phyloP scores from a whole-genome alignment of 2,329 filamentous ascomycete genomes.

The Xylariales sp. region DNA sequence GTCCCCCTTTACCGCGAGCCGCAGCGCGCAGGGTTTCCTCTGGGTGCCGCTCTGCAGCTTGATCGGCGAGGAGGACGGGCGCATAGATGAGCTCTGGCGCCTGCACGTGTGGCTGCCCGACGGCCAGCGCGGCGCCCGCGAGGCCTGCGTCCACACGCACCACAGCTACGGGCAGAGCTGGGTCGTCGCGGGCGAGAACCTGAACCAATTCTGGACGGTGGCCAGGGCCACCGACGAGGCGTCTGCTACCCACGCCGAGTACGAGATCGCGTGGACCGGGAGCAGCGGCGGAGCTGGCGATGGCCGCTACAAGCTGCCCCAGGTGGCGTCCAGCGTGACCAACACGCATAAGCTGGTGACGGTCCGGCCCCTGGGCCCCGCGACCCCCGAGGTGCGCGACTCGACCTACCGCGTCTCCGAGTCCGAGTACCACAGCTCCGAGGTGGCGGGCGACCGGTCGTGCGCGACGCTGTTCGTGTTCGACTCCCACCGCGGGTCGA shows the following conservation, averaged over 20 bases:
- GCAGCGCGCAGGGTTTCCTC: slow-evolving; percentile 29
- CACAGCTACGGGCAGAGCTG: slow-evolving; percentile 30
- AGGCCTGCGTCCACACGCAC: slow-evolving; percentile 24
- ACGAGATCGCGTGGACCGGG: slow-evolving; percentile 22
- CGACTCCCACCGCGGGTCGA: slow-evolving; percentile 26
- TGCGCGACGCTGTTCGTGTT: slow-evolving; percentile 32
- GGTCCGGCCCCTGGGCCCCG: slow-evolving; percentile 3
- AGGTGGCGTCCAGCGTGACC: slow-evolving; percentile 18
- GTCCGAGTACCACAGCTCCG: slow-evolving; percentile 21
- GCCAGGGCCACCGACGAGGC: slow-evolving; percentile 9
- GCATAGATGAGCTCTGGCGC: slow-evolving; percentile 28
- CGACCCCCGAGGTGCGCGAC: slow-evolving; percentile 8
- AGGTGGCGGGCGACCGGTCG: slow-evolving; percentile 20
- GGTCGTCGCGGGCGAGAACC: slow-evolving; percentile 28
- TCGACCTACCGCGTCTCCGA: slow-evolving; percentile 25
- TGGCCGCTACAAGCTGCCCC: slow-evolving; percentile 19
- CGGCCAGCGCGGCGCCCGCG: slow-evolving; percentile 20
- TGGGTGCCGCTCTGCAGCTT: slow-evolving; percentile 29
- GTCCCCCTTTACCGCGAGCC: slow-evolving; percentile 11
- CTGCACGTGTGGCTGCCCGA: slow-evolving; percentile 31
- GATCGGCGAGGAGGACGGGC: slow-evolving; percentile 20
- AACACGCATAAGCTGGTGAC: slow-evolving; percentile 19
- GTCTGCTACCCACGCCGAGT: slow-evolving; percentile 24
- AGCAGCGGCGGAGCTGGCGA: slow-evolving; percentile 14
- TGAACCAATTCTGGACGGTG: slow-evolving; percentile 23